phyloP scores from a whole-genome alignment of 2,329 filamentous ascomycete species.

The Lecanicillium sp. region DNA sequence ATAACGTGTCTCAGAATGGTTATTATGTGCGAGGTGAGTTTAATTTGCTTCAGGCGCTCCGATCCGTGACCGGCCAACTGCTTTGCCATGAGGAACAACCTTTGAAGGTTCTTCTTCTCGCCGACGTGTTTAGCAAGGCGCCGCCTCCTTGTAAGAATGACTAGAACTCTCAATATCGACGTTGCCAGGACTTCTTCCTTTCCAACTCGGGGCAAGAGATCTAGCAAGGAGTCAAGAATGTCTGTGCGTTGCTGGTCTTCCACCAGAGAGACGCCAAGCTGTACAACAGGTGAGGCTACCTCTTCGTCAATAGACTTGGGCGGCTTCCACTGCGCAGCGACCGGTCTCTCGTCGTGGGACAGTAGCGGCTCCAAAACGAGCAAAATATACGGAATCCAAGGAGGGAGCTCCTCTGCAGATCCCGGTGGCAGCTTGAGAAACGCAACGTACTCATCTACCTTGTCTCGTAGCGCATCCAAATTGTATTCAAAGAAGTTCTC shows the following conservation, averaged over 20 bases:
- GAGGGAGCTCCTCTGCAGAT: conserved; percentile 69
- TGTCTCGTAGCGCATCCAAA: conserved; percentile 65
- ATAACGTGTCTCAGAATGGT: conserved; percentile 85
- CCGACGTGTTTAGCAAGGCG: conserved; percentile 68
- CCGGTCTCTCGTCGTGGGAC: conserved; percentile 79
- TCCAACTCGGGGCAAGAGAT: conserved; percentile 76
- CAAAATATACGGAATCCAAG: conserved; percentile 87
- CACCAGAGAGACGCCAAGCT: conserved; percentile 49
- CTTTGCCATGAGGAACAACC: conserved; percentile 91
- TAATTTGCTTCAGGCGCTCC: conserved; percentile 55
- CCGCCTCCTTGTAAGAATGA: conserved; percentile 78
- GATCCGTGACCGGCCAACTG: conserved; percentile 77
- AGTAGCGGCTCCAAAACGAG: conserved; percentile 85
- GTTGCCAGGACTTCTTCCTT: conserved; percentile 82
- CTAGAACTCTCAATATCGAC: conserved; percentile 73
- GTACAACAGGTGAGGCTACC: conserved; percentile 48
- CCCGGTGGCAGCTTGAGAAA: conserved; percentile 69
- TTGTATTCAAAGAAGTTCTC: conserved; percentile 72
- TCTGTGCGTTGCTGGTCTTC: conserved; percentile 56
- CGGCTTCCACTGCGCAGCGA: conserved; percentile 61
- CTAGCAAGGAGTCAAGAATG: conserved; percentile 71
- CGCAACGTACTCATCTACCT: conserved; percentile 64
- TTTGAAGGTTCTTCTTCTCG: conserved; percentile 81
- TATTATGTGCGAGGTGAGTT: conserved; percentile 59
- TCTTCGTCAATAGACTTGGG: conserved; percentile 43